A percentile compares a stretch with the other conserved stretches of the same genome.
phyloP scores from a whole-genome alignment of 1,284 basidiomycete species.

The Puccinia novopanici region DNA sequence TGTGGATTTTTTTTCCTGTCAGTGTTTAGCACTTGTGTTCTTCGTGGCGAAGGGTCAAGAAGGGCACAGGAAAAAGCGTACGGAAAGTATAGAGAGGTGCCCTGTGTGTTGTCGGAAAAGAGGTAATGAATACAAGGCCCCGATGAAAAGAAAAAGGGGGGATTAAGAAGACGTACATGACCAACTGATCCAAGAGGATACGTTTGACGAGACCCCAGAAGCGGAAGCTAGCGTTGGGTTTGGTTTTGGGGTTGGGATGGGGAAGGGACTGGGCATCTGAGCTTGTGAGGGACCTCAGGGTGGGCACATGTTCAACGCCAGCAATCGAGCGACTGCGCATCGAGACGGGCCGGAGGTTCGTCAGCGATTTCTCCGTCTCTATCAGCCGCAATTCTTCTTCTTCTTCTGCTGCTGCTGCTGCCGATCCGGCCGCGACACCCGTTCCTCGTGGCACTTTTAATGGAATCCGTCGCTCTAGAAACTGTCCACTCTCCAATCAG shows the following conservation, averaged over 20 bases:
- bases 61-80: background rate
- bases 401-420: background rate
- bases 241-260: background rate
- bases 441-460: background rate
- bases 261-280: background rate
- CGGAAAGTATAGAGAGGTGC: constrained; percentile 35
- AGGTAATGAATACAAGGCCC: background rate
- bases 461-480: constrained; percentile 28
- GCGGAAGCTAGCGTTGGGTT: background rate
- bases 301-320: background rate
- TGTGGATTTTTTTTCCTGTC: background rate
- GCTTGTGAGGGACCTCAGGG: background rate
- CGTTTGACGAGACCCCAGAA: constrained; percentile 25
- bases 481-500: background rate
- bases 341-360: constrained; percentile 5
- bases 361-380: constrained; percentile 29
- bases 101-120: background rate
- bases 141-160: background rate
- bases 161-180: constrained; percentile 7
- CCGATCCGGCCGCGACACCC: background rate
- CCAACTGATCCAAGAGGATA: constrained; percentile 26
- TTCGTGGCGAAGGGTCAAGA: background rate
- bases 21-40: background rate
- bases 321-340: constrained; percentile 26
- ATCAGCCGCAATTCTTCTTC: constrained; percentile 18